Evolutionary conservation across 371 early-diverging fungal species (phyloP).

Genomic region (Zychaea mexicana): DNA sequence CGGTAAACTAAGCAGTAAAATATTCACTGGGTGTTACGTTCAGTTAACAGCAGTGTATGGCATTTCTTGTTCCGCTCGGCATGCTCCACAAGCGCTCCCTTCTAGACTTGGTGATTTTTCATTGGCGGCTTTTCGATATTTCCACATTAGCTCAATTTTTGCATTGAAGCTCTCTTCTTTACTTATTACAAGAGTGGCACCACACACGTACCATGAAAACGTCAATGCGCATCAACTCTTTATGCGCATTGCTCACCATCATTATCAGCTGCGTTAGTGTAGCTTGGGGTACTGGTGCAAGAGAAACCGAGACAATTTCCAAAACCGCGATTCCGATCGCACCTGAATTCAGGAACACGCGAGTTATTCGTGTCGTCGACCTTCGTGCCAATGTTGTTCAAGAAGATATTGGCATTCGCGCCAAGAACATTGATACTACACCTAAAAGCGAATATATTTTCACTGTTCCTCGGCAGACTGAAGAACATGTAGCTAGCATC

Average conservation of each 20-base stretch:
- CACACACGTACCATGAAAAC: not conserved
- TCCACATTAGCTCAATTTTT: not conserved
- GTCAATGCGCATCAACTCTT: constrained; percentile 6
- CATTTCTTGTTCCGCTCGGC: too few species aligned
- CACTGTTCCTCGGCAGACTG: constrained; percentile 39
- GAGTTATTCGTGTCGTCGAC: constrained; percentile 68
- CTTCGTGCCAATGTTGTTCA: constrained; percentile 62
- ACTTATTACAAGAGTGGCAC: not conserved
- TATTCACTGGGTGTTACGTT: too few species aligned
- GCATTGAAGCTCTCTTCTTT: not conserved
- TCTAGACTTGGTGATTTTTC: not conserved
- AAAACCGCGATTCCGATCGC: constrained; percentile 33
- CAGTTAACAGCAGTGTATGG: too few species aligned
- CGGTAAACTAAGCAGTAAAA: too few species aligned
- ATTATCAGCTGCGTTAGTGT: not conserved
- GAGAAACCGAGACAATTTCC: constrained; percentile 14
- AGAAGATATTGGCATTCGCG: constrained; percentile 61
- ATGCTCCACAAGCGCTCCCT: too few species aligned
- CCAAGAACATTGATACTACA: constrained; percentile 50
- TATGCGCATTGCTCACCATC: constrained; percentile 14
- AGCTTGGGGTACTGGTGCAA: constrained; percentile 7
- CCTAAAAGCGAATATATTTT: constrained; percentile 58
- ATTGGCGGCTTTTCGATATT: not conserved
- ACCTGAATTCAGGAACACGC: constrained; percentile 55
- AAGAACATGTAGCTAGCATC: constrained; percentile 44